Evolutionary conservation across 2,329 filamentous ascomycete genomes (phyloP).

Genomic region (Trichoderma oligosporum): DNA sequence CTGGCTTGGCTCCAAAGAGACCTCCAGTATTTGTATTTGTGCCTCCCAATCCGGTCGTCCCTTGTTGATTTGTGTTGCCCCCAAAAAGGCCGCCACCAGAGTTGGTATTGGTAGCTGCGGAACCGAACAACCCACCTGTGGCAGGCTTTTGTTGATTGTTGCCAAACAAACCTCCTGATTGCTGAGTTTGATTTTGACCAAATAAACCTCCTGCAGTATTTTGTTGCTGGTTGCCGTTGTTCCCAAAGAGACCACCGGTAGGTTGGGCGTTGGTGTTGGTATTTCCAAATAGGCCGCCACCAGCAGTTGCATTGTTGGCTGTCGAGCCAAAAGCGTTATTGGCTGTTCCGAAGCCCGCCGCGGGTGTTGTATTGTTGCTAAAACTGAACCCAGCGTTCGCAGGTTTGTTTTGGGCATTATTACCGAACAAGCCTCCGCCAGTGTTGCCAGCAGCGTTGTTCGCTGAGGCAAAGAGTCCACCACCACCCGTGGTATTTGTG

Average conservation of each 20-base stretch:
- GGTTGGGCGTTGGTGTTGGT: constrained; percentile 25
- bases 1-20: constrained; percentile 40
- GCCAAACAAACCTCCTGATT: constrained; percentile 44
- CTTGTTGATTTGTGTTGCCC: constrained; percentile 39
- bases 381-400: constrained; percentile 39
- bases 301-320: constrained; percentile 22
- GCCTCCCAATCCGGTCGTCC: constrained; percentile 34
- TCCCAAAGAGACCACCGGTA: constrained; percentile 42
- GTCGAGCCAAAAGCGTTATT: constrained; percentile 39
- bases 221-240: constrained; percentile 33
- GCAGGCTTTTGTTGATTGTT: constrained; percentile 40
- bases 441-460: constrained; percentile 27
- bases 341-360: constrained; percentile 26
- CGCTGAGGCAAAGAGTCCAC: constrained; percentile 32
- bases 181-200: constrained; percentile 33
- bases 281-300: constrained; percentile 41
- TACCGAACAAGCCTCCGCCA: constrained; percentile 43
- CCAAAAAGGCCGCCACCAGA: constrained; percentile 46
- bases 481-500: constrained; percentile 26
- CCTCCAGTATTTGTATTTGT: constrained; percentile 35
- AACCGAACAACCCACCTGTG: constrained; percentile 37
- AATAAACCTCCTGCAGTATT: constrained; percentile 33
- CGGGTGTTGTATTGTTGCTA: constrained; percentile 37
- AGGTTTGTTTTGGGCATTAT: constrained; percentile 37
- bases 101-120: constrained; percentile 26